A percentile compares a stretch with the other conserved stretches of the same genome.
These are phyloP conservation scores for Wickerhamiella qilinensis DNA, from an alignment of 805 yeast species.

Conservation along the genomic window DNA sequence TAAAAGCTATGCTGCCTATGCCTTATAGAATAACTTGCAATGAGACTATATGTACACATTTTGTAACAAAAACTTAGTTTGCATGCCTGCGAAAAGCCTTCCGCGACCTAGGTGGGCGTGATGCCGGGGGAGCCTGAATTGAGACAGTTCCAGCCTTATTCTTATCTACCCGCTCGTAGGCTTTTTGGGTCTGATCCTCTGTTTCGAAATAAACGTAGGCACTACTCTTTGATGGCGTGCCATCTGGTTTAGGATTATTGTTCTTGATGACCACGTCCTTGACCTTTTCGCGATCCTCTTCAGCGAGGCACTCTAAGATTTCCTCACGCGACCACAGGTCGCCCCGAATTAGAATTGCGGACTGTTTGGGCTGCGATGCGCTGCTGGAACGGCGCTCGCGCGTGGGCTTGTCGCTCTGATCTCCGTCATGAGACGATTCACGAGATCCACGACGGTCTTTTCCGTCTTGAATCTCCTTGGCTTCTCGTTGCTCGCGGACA, in stretches of 20 bases:
- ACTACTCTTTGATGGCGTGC: constrained; percentile 23
- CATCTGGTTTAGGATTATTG: constrained; percentile 13
- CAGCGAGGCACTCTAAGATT: constrained; percentile 19
- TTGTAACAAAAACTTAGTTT: too few species aligned
- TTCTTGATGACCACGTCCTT: constrained; percentile 18
- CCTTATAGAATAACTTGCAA: too few species aligned
- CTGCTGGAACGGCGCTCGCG: too few species aligned
- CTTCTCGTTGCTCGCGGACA: background rate
- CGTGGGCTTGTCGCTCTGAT: too few species aligned
- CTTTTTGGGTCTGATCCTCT: constrained; percentile 22
- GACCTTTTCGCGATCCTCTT: constrained; percentile 20
- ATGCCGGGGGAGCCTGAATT: constrained; percentile 3
- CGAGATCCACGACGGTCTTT: background rate
- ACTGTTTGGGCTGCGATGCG: constrained; percentile 12
- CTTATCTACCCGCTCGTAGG: constrained; percentile 21
- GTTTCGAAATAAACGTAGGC: constrained; percentile 22
- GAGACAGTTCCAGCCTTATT: constrained; percentile 8
- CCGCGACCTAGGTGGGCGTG: too few species aligned
- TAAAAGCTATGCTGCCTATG: too few species aligned
- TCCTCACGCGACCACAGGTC: constrained; percentile 22
- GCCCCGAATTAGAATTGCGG: constrained; percentile 26
- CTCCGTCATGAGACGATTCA: too few species aligned
- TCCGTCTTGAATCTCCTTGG: background rate
- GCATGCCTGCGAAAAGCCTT: background rate
- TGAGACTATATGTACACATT: too few species aligned